Evolutionary conservation across 192 early-diverging fungal species (phyloP), one percentile per base, ranked within the genome.

Genomic region (Coemansia sp.): DNA sequence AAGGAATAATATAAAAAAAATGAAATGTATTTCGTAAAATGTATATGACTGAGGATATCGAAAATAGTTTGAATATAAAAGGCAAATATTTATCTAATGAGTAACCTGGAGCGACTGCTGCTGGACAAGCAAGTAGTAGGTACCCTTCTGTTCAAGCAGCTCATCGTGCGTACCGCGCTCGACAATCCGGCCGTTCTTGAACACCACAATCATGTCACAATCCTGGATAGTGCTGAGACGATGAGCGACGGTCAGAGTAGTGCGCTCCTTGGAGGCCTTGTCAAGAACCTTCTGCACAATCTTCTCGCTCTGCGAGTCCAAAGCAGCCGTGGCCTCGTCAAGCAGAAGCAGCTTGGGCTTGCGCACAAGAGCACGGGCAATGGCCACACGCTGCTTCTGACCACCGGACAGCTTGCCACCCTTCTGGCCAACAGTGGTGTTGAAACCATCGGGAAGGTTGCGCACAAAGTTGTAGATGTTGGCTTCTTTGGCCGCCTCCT

Each of bases 321-420:
- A 52, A 18, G 87, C 86, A 15, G 82, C 82, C 2, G 87, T 89
- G 25, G 87, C 87, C 48, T 89, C 94, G 50, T 97, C 94, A 20
- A 97, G 72, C 18, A 95, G 61, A 39, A 95, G 60, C 9, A 96
- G 58, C 60, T 85, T 84, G 29, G 93, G 92, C 45, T 90, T 84
- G 42, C 90, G 85, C 42, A 95, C 86, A 27, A 95, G 64, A 0
- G 93, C 91, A 28, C 93, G 82, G 0, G 91, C 91, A 81, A 90
- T 90, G 5, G 89, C 91, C 49, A 97, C 81, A 20, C 94, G 82
- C 80, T 95, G 93, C 65, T 95, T 95, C 65, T 95, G 93, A 28
- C 92, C 92, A 42, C 91, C 93, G 43, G 85, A 89, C 14, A 95
- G 57, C 50, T 79, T 64, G 47, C 88, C 80, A 22, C 84, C 85